Evolutionary conservation across 768 basidiomycete genomes (phyloP).

Genomic region (Lepiota brunneoincarnata): DNA sequence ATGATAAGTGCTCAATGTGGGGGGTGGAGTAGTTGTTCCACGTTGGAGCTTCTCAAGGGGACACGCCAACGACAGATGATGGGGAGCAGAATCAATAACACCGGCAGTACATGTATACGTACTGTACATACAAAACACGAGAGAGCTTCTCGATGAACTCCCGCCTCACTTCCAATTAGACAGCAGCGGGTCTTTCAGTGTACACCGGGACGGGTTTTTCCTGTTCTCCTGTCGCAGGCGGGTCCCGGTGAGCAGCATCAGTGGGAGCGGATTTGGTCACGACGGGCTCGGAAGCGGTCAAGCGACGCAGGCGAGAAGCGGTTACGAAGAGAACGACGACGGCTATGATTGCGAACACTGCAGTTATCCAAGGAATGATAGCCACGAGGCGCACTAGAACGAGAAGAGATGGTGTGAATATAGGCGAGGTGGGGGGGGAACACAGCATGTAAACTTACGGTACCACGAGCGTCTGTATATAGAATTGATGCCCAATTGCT

Average conservation of each 20-base stretch:
- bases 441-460: no score
- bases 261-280: background rate
- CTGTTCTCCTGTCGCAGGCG: background rate
- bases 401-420: background rate
- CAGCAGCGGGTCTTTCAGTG: background rate
- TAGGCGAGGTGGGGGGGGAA: background rate
- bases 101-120: no score
- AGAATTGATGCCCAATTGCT: background rate
- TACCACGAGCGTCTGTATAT: background rate
- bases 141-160: no score
- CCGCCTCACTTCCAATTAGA: no score
- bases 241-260: background rate
- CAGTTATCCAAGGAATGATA: conserved; percentile 7
- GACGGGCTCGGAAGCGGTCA: background rate
- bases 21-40: no score
- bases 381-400: conserved; percentile 8
- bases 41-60: no score
- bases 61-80: no score
- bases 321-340: conserved; percentile 1
- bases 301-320: background rate
- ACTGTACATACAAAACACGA: no score
- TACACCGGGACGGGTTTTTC: background rate
- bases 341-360: conserved; percentile 5
- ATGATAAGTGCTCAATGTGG: no score
- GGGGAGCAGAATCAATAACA: no score